phyloP scores from a whole-genome alignment of 345 rosid genomes.

The thale cress (Arabidopsis thaliana) region DNA sequence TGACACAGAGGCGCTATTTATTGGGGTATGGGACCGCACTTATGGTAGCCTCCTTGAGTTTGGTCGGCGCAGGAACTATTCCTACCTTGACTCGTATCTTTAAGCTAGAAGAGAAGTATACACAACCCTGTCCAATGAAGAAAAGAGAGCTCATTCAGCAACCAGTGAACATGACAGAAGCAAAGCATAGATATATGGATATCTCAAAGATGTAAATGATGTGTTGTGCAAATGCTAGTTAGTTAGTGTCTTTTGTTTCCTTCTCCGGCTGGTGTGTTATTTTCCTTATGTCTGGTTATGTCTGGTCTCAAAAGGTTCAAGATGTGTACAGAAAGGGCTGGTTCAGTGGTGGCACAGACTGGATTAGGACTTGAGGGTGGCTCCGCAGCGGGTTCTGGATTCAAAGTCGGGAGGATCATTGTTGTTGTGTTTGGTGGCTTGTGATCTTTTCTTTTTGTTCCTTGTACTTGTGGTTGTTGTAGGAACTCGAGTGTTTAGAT shows the following conservation, averaged over 20 bases:
- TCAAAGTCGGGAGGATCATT: neutral
- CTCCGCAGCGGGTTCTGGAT: neutral
- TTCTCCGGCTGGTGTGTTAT: conserved; percentile 26
- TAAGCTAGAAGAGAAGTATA: conserved; percentile 41
- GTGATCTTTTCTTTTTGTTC: conserved; percentile 7
- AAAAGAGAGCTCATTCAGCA: conserved; percentile 33
- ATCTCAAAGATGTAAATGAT: conserved; percentile 38
- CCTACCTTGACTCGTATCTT: conserved; percentile 64
- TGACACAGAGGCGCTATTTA: conserved; percentile 73
- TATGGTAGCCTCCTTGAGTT: conserved; percentile 86
- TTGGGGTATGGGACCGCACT: conserved; percentile 89
- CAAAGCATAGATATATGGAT: neutral
- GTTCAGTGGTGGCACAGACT: conserved; percentile 23
- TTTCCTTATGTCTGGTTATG: conserved; percentile 14
- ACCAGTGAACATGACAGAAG: conserved; percentile 19
- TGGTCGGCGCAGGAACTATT: conserved; percentile 61
- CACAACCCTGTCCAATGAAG: conserved; percentile 4
- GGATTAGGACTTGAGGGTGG: conserved; percentile 12
- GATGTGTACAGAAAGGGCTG: conserved; percentile 30
- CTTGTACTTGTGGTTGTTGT: conserved; percentile 35
- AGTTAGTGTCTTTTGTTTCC: conserved; percentile 17
- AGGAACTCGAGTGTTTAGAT: conserved; percentile 34
- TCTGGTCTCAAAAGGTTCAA: conserved; percentile 12
- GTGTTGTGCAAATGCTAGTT: conserved; percentile 41
- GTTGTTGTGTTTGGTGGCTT: conserved; percentile 29